These are phyloP conservation scores for Pestalotiopsis sp. DNA, from an alignment of 2,329 filamentous ascomycete species.

Conservation along the genomic window DNA sequence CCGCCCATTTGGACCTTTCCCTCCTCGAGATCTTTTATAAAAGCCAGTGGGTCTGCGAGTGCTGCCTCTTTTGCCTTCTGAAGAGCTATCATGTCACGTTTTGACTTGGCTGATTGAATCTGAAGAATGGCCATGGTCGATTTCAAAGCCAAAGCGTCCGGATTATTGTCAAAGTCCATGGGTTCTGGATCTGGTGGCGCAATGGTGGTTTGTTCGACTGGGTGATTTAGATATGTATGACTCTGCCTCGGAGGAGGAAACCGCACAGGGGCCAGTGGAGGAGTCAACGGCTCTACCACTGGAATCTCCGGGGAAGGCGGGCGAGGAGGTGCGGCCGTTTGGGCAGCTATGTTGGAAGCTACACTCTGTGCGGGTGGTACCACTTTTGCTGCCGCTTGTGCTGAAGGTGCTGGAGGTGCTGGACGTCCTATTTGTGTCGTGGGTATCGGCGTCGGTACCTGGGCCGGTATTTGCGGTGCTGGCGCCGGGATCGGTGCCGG, in stretches of 20 bases:
- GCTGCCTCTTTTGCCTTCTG: constrained; percentile 72
- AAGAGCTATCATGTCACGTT: constrained; percentile 73
- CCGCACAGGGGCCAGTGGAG: constrained; percentile 44
- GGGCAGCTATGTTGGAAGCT: neutral
- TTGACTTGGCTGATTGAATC: constrained; percentile 78
- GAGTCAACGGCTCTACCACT: constrained; percentile 59
- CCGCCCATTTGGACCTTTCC: constrained; percentile 56
- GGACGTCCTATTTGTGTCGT: neutral
- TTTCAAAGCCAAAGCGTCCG: constrained; percentile 84
- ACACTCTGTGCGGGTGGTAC: neutral
- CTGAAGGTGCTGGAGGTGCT: neutral
- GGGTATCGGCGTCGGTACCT: neutral
- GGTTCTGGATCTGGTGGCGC: constrained; percentile 51
- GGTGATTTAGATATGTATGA: constrained; percentile 28
- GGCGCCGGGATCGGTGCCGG: neutral
- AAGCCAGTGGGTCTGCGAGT: constrained; percentile 70
- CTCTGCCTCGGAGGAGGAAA: constrained; percentile 28
- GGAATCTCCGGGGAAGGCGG: constrained; percentile 50
- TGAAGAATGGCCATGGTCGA: constrained; percentile 86
- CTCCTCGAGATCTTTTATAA: constrained; percentile 67
- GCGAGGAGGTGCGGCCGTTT: constrained; percentile 21
- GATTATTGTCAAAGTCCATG: constrained; percentile 67
- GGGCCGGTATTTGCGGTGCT: neutral
- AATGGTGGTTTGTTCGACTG: constrained; percentile 17
- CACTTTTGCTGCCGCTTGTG: neutral